phyloP scores from a whole-genome alignment of 768 basidiomycete species.

The Hebeloma cylindrosporum region DNA sequence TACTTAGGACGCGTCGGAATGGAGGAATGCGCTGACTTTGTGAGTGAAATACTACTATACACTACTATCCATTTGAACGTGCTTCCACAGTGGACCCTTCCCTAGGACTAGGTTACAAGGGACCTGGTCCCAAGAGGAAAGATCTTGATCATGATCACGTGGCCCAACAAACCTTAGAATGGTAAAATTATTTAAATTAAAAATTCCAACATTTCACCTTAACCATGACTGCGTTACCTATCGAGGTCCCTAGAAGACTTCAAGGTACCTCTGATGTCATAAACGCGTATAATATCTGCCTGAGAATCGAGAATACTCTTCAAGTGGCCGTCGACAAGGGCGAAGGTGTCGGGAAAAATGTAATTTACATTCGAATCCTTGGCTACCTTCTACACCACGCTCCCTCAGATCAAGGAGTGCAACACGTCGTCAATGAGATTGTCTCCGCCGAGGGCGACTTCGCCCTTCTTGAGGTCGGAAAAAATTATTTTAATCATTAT shows the following conservation, averaged over 20 bases:
- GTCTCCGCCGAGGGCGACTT: conserved; percentile 4
- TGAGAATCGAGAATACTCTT: conserved; percentile 19
- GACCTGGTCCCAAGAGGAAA: no score
- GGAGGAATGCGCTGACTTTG: no score
- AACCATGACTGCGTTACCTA: conserved; percentile 3
- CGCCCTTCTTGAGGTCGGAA: conserved; percentile 21
- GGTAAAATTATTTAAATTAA: no score
- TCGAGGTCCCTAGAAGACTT: background rate
- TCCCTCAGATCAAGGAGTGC: conserved; percentile 15
- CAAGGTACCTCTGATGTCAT: conserved; percentile 1
- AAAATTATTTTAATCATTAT: conserved; percentile 28
- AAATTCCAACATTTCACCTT: no score
- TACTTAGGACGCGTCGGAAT: no score
- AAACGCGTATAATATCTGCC: conserved; percentile 23
- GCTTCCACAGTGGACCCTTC: no score
- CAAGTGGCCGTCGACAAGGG: conserved; percentile 10
- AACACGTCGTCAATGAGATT: conserved; percentile 18
- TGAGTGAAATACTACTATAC: no score
- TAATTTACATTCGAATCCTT: conserved; percentile 25
- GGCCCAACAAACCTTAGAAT: no score
- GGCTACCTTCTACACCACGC: conserved; percentile 24
- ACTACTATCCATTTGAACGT: no score
- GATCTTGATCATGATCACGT: no score
- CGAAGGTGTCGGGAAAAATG: conserved; percentile 13
- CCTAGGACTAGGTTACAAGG: no score